These are phyloP conservation scores for Ceratocystiopsis minuta DNA, from an alignment of 2,329 filamentous ascomycete genomes.

Conservation along the genomic window DNA sequence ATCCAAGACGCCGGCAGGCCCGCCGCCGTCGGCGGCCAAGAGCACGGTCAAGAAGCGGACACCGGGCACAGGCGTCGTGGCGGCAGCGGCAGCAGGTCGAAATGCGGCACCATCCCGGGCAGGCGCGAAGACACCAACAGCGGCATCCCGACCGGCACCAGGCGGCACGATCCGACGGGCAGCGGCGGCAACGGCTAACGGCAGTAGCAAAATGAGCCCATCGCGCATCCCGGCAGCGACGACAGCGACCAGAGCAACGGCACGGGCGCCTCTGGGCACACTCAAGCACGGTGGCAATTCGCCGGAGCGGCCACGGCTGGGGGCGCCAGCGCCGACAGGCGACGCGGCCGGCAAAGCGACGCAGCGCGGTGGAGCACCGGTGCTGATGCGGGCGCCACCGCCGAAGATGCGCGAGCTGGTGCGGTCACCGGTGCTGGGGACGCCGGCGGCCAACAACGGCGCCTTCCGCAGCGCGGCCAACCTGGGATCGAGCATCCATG, in stretches of 20 bases:
- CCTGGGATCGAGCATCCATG: constrained; percentile 32
- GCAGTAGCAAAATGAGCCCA: constrained; percentile 36
- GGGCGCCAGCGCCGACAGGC: constrained; percentile 6
- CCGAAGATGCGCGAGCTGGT: constrained; percentile 80
- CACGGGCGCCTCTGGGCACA: constrained; percentile 47
- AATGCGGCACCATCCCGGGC: constrained; percentile 17
- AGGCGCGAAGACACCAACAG: constrained; percentile 37
- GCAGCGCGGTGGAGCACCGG: constrained; percentile 18
- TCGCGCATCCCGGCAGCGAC: constrained; percentile 43
- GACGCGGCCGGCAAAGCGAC: constrained; percentile 19
- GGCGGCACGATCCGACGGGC: no score
- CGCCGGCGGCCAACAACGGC: constrained; percentile 21
- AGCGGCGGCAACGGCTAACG: constrained; percentile 12
- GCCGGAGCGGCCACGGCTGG: constrained; percentile 47
- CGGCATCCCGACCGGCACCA: constrained; percentile 12
- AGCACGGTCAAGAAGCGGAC: constrained; percentile 4
- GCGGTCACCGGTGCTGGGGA: constrained; percentile 31
- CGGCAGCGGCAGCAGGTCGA: neutral
- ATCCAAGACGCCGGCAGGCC: constrained; percentile 54
- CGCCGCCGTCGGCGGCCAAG: constrained; percentile 8
- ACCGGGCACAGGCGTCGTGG: constrained; percentile 7
- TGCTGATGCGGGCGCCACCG: constrained; percentile 48
- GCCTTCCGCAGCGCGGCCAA: constrained; percentile 27
- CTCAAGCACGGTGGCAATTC: constrained; percentile 61
- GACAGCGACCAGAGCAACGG: neutral